A percentile compares a stretch with the other conserved stretches of the same genome.
These are phyloP conservation scores for Macrocystidia cucumis DNA, from an alignment of 1,284 basidiomycete species.

Conservation along the genomic window DNA sequence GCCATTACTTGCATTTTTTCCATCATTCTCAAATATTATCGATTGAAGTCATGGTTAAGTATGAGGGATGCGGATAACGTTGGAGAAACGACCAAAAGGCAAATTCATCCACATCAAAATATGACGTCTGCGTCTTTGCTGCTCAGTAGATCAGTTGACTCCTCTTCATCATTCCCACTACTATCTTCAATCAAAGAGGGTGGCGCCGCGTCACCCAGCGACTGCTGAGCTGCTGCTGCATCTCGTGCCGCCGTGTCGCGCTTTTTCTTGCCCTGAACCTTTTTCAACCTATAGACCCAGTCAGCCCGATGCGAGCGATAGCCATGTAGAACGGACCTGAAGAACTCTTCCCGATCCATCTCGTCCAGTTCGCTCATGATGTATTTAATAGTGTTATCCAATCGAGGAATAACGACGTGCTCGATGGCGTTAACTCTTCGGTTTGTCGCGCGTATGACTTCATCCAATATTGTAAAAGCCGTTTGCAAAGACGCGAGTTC, in stretches of 20 bases:
- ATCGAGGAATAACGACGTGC: constrained; percentile 91
- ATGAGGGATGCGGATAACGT: constrained; percentile 1
- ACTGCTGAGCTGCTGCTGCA: constrained; percentile 18
- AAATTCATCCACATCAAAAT: constrained; percentile 43
- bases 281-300: constrained; percentile 62
- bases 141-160: constrained; percentile 54
- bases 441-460: constrained; percentile 98
- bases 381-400: constrained; percentile 98
- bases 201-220: no score
- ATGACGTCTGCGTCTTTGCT: constrained; percentile 91
- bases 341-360: constrained; percentile 98
- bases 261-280: constrained; percentile 98
- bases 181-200: no score
- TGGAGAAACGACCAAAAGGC: constrained; percentile 11
- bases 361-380: constrained; percentile 94
- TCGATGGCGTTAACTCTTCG: constrained; percentile 98
- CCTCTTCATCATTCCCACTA: constrained; percentile 23
- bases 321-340: constrained; percentile 46
- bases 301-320: constrained; percentile 2
- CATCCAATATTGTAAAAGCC: constrained; percentile 97
- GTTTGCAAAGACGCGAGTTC: constrained; percentile 97
- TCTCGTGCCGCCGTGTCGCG: constrained; percentile 57
- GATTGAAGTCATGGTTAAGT: neutral
- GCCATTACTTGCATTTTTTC: constrained; percentile 23
- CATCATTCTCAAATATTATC: neutral